Evolutionary conservation across 1,139 yeast species (phyloP).

Genomic region (Sugiyamaella xylanicola): DNA sequence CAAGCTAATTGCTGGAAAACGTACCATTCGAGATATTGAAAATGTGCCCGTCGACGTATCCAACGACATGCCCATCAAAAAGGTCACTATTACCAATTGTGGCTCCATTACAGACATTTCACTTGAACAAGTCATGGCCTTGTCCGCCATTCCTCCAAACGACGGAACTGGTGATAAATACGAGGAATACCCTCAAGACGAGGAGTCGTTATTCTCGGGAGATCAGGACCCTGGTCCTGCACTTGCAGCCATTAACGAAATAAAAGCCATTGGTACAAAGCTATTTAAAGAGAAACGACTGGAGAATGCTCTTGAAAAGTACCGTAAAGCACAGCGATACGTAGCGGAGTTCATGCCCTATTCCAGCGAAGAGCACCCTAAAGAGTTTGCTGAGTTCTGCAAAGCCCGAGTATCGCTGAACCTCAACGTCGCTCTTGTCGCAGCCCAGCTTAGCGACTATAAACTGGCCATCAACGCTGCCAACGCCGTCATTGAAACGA

Average conservation of each 20-base stretch:
- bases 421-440: constrained; percentile 75
- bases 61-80: constrained; percentile 63
- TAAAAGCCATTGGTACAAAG: constrained; percentile 79
- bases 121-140: constrained; percentile 39
- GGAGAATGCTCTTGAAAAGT: constrained; percentile 62
- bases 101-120: constrained; percentile 72
- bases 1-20: constrained; percentile 77
- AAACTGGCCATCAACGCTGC: constrained; percentile 61
- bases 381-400: constrained; percentile 33
- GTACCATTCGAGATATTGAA: constrained; percentile 78
- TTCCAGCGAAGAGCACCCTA: constrained; percentile 44
- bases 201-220: constrained; percentile 56
- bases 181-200: constrained; percentile 66
- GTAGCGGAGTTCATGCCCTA: constrained; percentile 69
- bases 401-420: constrained; percentile 60
- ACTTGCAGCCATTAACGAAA: constrained; percentile 59
- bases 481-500: constrained; percentile 64
- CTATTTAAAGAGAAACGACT: constrained; percentile 63
- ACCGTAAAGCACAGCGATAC: constrained; percentile 68
- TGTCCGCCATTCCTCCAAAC: constrained; percentile 40
- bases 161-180: constrained; percentile 87
- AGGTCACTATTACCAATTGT: constrained; percentile 73
- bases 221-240: constrained; percentile 55
- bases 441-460: constrained; percentile 63
- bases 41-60: constrained; percentile 66